These are phyloP conservation scores for Artemisia argyi DNA, from an alignment of 129 eudicot species.

Conservation along the genomic window DNA sequence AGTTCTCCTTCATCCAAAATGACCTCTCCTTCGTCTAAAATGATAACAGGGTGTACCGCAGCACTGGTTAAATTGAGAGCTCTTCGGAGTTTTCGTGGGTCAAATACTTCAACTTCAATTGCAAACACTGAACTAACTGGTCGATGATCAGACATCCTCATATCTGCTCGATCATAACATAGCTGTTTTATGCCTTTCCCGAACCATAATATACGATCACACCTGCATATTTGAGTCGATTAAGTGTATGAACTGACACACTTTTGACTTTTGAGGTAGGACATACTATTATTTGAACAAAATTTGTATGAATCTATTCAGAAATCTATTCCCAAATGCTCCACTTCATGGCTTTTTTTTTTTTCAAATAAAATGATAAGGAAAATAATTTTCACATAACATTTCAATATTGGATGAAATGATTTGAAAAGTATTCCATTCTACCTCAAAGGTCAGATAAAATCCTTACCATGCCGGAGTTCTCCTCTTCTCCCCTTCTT, in stretches of 20 bases:
- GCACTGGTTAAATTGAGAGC: constrained; percentile 82
- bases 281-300: neutral
- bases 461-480: constrained; percentile 93
- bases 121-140: constrained; percentile 86
- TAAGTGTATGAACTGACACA: neutral
- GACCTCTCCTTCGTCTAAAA: constrained; percentile 30
- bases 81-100: constrained; percentile 73
- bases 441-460: constrained; percentile 9
- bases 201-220: constrained; percentile 91
- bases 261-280: neutral
- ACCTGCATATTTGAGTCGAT: constrained; percentile 51
- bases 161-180: constrained; percentile 68
- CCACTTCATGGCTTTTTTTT: neutral
- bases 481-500: constrained; percentile 93
- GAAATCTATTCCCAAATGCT: neutral
- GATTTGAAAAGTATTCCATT: constrained; percentile 14
- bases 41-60: constrained; percentile 68
- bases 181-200: constrained; percentile 91
- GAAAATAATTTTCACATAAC: neutral
- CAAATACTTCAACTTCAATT: constrained; percentile 77
- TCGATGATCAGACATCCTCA: constrained; percentile 90
- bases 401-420: neutral
- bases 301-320: neutral
- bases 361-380: no score
- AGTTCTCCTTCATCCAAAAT: constrained; percentile 45